These are phyloP conservation scores for Neofusicoccum cordaticola DNA, from an alignment of 2,329 filamentous ascomycete species.

Conservation along the genomic window DNA sequence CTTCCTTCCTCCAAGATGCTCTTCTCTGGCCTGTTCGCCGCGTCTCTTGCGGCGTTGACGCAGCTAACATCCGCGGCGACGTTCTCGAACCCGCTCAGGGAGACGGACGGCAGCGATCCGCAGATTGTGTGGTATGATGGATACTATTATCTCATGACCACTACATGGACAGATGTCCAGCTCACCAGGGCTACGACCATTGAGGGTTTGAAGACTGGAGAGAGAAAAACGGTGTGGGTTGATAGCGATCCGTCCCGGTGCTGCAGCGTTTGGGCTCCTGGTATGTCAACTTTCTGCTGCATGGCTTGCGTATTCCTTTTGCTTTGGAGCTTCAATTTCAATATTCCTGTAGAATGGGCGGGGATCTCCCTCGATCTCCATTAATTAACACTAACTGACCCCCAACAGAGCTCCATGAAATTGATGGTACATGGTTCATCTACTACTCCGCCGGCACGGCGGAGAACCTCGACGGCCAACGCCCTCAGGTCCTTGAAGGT, in stretches of 20 bases:
- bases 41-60: neutral
- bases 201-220: constrained; percentile 54
- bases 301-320: neutral
- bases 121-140: constrained; percentile 52
- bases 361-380: too few species aligned
- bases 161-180: constrained; percentile 55
- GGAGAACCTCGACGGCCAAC: constrained; percentile 49
- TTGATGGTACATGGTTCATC: constrained; percentile 52
- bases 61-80: constrained; percentile 27
- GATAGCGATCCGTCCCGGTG: constrained; percentile 47
- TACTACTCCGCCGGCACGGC: constrained; percentile 56
- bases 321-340: too few species aligned
- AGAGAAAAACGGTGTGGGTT: constrained; percentile 51
- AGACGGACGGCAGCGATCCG: constrained; percentile 52
- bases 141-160: constrained; percentile 58
- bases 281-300: neutral
- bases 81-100: constrained; percentile 54
- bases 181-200: constrained; percentile 55
- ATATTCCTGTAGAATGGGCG: too few species aligned
- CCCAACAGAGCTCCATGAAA: constrained; percentile 6
- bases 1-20: neutral
- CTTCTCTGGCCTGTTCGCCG: neutral
- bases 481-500: constrained; percentile 52
- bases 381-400: neutral
- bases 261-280: constrained; percentile 56